A percentile compares a stretch with the other conserved stretches of the same genome.
phyloP scores from a whole-genome alignment of 2,329 filamentous ascomycete genomes.

The Aureobasidium zeae region DNA sequence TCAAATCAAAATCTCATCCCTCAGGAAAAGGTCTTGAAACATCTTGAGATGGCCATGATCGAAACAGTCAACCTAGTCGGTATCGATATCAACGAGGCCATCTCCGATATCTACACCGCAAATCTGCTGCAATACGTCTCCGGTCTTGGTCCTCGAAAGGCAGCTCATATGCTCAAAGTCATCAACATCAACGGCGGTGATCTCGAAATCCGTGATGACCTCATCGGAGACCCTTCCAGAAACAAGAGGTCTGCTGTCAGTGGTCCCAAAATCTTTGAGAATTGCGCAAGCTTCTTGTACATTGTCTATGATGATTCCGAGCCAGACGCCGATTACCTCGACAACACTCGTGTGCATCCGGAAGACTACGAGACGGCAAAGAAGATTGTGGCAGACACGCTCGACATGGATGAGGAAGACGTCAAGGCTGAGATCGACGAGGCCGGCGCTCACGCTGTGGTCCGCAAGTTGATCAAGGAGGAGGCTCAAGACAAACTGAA shows the following conservation, averaged over 20 bases:
- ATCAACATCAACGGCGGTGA: conserved; percentile 86
- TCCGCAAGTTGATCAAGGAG: conserved; percentile 89
- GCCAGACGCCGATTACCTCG: conserved; percentile 77
- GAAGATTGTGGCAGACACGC: conserved; percentile 95
- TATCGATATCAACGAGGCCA: conserved; percentile 88
- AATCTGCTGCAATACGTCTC: conserved; percentile 85
- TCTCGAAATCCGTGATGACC: conserved; percentile 73
- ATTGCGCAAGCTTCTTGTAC: conserved; percentile 90
- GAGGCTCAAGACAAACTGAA: conserved; percentile 92
- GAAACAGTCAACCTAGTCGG: conserved; percentile 97
- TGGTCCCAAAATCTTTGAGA: conserved; percentile 85
- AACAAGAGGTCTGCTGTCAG: conserved; percentile 52
- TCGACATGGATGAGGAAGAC: conserved; percentile 95
- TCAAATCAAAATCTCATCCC: conserved; percentile 81
- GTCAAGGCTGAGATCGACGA: conserved; percentile 91
- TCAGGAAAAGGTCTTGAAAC: conserved; percentile 74
- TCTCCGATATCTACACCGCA: conserved; percentile 69
- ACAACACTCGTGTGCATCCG: conserved; percentile 93
- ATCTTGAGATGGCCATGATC: conserved; percentile 92
- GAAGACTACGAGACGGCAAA: conserved; percentile 97
- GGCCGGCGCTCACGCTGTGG: conserved; percentile 79
- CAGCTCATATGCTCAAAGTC: conserved; percentile 73
- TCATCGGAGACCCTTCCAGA: conserved; percentile 75
- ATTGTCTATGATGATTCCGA: conserved; percentile 81
- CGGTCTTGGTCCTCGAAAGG: conserved; percentile 86